Evolutionary conservation across 1,284 basidiomycete species (phyloP).

Genomic region (Gymnopus androsaceus): DNA sequence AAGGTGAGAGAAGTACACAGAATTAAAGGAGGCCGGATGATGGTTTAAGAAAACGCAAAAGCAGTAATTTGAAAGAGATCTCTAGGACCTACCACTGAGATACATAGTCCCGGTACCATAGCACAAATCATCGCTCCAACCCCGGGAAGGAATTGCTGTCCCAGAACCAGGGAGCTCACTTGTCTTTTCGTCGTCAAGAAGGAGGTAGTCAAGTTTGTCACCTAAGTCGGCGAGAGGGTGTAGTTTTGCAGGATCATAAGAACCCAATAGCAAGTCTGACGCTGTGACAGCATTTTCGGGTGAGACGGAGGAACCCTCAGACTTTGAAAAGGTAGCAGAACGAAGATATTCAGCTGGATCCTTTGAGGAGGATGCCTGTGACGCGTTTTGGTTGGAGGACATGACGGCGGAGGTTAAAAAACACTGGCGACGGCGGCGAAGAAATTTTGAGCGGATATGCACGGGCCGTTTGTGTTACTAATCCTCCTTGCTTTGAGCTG

Average conservation of each 20-base stretch:
- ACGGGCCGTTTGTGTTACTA: slow-evolving; percentile 1
- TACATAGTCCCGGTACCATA: slow-evolving; percentile 99
- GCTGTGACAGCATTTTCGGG: slow-evolving; percentile 70
- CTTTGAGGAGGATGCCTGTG: slow-evolving; percentile 21
- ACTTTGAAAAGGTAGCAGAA: slow-evolving; percentile 53
- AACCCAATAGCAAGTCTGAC: slow-evolving; percentile 78
- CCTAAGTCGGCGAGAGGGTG: slow-evolving; percentile 90
- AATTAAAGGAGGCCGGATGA: slow-evolving; percentile 48
- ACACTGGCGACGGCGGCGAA: background rate
- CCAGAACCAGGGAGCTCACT: slow-evolving; percentile 82
- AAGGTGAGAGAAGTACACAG: slow-evolving; percentile 59
- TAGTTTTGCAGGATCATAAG: slow-evolving; percentile 86
- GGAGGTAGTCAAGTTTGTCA: slow-evolving; percentile 89
- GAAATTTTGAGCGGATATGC: slow-evolving; percentile 9
- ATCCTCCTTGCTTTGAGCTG: background rate
- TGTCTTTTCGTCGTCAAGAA: slow-evolving; percentile 92
- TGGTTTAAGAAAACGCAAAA: slow-evolving; percentile 46
- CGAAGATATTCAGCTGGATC: slow-evolving; percentile 54
- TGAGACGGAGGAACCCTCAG: slow-evolving; percentile 38
- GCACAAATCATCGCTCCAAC: slow-evolving; percentile 99
- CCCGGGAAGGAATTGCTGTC: slow-evolving; percentile 88
- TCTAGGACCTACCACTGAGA: slow-evolving; percentile 79
- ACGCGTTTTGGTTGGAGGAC: slow-evolving; percentile 26
- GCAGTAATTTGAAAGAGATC: slow-evolving; percentile 64
- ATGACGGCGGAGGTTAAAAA: slow-evolving; percentile 22